These are phyloP conservation scores for Aspergillus brunneoviolaceus DNA, from an alignment of 2,329 filamentous ascomycete genomes.

Conservation along the genomic window DNA sequence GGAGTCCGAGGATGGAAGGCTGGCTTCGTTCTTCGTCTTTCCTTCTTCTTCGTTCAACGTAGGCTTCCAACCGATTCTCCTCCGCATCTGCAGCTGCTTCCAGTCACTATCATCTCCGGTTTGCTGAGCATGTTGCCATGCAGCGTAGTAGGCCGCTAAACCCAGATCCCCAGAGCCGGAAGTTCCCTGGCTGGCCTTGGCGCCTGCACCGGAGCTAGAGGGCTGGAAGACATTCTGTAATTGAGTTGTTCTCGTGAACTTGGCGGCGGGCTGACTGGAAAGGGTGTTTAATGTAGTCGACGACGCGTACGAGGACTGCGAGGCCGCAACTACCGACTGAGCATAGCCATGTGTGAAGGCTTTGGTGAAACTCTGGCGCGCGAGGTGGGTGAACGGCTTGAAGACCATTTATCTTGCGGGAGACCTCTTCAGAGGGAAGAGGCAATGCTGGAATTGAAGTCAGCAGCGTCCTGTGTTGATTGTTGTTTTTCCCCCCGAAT, in stretches of 20 bases:
- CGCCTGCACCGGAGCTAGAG: constrained; percentile 52
- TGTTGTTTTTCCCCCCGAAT: neutral
- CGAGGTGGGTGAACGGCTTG: constrained; percentile 73
- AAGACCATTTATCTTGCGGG: constrained; percentile 82
- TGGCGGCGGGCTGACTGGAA: constrained; percentile 50
- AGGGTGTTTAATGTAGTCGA: constrained; percentile 59
- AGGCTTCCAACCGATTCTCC: constrained; percentile 84
- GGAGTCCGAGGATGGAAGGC: constrained; percentile 48
- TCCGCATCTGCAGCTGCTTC: constrained; percentile 86
- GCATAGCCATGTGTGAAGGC: constrained; percentile 97
- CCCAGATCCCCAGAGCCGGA: constrained; percentile 60
- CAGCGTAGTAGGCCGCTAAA: constrained; percentile 87
- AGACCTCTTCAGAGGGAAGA: constrained; percentile 64
- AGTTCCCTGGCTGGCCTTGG: constrained; percentile 58
- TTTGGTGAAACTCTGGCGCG: constrained; percentile 96
- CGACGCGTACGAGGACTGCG: constrained; percentile 77
- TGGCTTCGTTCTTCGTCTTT: constrained; percentile 25
- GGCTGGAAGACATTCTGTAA: constrained; percentile 75
- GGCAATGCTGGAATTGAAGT: constrained; percentile 43
- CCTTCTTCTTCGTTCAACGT: constrained; percentile 43
- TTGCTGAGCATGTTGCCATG: constrained; percentile 75
- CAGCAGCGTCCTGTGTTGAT: constrained; percentile 16
- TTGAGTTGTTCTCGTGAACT: constrained; percentile 59
- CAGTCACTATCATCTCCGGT: constrained; percentile 74
- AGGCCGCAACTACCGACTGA: constrained; percentile 93